Percentiles rank a stretch among this genome's conserved stretches.
These are phyloP conservation scores for Microdochium paspali DNA, from an alignment of 2,329 filamentous ascomycete genomes.

Conservation along the genomic window DNA sequence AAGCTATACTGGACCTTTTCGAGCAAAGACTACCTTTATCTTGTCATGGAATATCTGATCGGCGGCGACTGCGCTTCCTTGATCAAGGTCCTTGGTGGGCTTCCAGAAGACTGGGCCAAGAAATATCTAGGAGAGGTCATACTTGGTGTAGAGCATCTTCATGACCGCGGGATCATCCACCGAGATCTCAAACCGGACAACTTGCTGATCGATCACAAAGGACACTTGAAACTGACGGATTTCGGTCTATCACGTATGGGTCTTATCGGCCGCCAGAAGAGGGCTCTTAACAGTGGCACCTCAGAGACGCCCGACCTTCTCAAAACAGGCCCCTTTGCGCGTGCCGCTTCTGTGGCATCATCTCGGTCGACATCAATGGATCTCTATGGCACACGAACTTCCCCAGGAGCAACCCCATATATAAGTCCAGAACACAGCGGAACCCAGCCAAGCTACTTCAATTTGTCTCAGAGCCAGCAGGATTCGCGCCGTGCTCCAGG, in stretches of 20 bases:
- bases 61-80: constrained; percentile 94
- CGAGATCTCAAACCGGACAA: constrained; percentile 97
- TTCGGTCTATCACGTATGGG: constrained; percentile 98
- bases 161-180: constrained; percentile 90
- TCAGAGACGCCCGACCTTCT: constrained; percentile 85
- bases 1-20: constrained; percentile 99
- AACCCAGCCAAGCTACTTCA: constrained; percentile 92
- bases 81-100: constrained; percentile 84
- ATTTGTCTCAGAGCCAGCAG: constrained; percentile 43
- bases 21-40: constrained; percentile 96
- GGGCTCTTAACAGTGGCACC: constrained; percentile 67
- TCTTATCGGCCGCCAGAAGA: constrained; percentile 89
- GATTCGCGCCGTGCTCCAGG: constrained; percentile 67
- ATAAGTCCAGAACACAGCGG: constrained; percentile 73
- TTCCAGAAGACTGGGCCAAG: constrained; percentile 96
- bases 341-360: constrained; percentile 75
- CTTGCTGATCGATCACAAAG: constrained; percentile 90
- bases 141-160: constrained; percentile 91
- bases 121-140: constrained; percentile 96
- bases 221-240: constrained; percentile 93
- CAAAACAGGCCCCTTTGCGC: constrained; percentile 83
- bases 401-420: constrained; percentile 75
- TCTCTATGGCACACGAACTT: constrained; percentile 61
- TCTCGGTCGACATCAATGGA: constrained; percentile 93
- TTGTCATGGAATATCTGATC: constrained; percentile 99